Conservation (phyloP, 139 green algal species). For the Chlorella sp. region DNA sequence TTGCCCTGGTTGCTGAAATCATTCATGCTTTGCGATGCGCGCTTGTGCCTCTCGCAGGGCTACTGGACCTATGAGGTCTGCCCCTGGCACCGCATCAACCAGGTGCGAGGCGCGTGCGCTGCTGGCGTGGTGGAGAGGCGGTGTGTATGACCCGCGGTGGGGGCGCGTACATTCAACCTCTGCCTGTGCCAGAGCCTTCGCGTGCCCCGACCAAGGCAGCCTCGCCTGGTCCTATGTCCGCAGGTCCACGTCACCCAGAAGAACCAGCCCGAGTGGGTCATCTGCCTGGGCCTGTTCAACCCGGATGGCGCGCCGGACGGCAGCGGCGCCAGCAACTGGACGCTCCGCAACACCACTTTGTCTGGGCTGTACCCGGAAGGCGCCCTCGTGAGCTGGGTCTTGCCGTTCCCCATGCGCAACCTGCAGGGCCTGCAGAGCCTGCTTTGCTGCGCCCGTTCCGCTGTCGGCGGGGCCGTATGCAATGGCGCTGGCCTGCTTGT, state of each 20-base stretch:
- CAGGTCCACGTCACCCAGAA: slow-evolving; percentile 30
- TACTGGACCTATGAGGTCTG: slow-evolving; percentile 33
- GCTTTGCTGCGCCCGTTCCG: background rate
- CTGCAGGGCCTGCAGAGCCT: background rate
- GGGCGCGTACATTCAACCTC: too few relatives aligned
- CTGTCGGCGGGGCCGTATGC: background rate
- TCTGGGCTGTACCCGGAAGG: slow-evolving; percentile 12
- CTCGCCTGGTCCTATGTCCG: background rate
- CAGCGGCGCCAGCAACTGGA: slow-evolving; percentile 5
- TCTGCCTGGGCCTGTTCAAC: slow-evolving; percentile 12
- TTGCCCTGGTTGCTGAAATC: background rate
- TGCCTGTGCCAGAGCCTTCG: background rate
- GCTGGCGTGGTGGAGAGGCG: background rate
- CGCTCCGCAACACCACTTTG: background rate
- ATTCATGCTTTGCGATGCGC: too few relatives aligned
- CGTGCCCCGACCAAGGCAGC: background rate
- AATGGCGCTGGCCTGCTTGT: background rate
- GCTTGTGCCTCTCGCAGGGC: slow-evolving; percentile 25
- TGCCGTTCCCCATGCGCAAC: background rate
- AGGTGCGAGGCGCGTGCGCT: background rate
- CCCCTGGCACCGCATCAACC: slow-evolving; percentile 20
- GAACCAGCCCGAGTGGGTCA: slow-evolving; percentile 20
- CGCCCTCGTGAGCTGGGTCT: background rate
- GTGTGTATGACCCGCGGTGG: background rate
- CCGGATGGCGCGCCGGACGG: too few relatives aligned